Base-by-base conservation (phyloP, 768 basidiomycete genomes). In the Termitomyces sp. region DNA sequence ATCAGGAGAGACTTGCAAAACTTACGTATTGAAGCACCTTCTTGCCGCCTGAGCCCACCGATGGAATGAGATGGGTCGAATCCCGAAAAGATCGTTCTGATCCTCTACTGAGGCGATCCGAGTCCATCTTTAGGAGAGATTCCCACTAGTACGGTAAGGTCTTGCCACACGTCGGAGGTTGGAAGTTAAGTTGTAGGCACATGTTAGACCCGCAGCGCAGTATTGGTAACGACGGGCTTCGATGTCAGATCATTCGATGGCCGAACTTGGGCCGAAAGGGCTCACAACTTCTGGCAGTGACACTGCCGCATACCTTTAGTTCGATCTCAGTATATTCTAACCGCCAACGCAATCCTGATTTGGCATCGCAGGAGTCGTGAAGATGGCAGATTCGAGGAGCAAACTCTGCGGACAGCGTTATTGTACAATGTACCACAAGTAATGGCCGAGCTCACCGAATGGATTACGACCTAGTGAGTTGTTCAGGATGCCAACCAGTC, bases 31-130 rank as follows among this genome's bases (percentile, higher is more conserved):
- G 77, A 35, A 75, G 73, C 15, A 79, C 74, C 12, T 74, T 74
- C 54, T 73, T 72, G 49, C 70, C 68, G 16, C 68, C 67, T 35
- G 64, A 57, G 11, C 70, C 75, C 15, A 79, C 78, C 1, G 81
- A 72, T 15, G 84, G 85, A 65, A 86, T 84, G 32, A 80, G 70
- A 55, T 84, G 75, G 2, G 78, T 76, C 2, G 81, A 79, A 49
- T 79, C 79, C 59, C 75, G 76, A 66, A 36, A 36, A 49, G 79
- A 81, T 61, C 73, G 72, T 55, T 73, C 70, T 1, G 77, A 77
- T 38, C 33, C 54, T 55, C 58, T 42, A 20, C 57, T 61, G 44
- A 8, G 45, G 36, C 46, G 32, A 15, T 61, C 51, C 15, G 56
- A 48, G n/a, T 58, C 60, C 60, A 60, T 63, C 48, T 39, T 51